Evolutionary conservation across 1,284 basidiomycete genomes (phyloP).

Genomic region (Tilletia indica): DNA sequence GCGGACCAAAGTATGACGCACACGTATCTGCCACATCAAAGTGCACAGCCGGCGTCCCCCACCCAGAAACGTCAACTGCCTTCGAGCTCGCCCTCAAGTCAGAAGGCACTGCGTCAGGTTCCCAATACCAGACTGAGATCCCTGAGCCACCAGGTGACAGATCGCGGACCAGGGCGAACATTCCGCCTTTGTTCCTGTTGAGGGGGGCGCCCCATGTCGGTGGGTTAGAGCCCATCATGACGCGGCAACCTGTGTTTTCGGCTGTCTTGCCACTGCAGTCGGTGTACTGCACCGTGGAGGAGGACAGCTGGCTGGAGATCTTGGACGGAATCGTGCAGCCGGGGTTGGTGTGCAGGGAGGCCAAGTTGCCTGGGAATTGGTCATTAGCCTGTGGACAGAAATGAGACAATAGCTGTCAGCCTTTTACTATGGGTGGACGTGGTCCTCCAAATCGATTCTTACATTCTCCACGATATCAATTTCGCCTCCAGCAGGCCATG

Average conservation of each 20-base stretch:
- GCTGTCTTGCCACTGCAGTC: constrained; percentile 41
- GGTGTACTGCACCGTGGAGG: constrained; percentile 34
- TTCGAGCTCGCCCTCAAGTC: constrained; percentile 34
- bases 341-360: constrained; percentile 40
- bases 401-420: background rate
- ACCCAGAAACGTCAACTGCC: constrained; percentile 35
- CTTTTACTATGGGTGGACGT: background rate
- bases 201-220: constrained; percentile 41
- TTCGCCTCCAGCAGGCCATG: constrained; percentile 51
- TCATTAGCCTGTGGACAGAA: constrained; percentile 42
- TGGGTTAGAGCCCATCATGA: constrained; percentile 39
- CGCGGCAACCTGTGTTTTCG: constrained; percentile 41
- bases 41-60: constrained; percentile 44
- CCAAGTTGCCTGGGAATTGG: constrained; percentile 39
- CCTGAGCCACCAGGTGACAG: constrained; percentile 46
- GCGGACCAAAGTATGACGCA: constrained; percentile 38
- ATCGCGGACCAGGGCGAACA: constrained; percentile 51
- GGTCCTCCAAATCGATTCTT: background rate
- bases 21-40: constrained; percentile 40
- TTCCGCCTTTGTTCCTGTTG: constrained; percentile 45
- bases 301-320: constrained; percentile 25
- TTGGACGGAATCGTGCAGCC: constrained; percentile 32
- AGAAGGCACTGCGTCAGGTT: constrained; percentile 29
- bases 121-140: constrained; percentile 51
- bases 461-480: constrained; percentile 51